Base-by-base conservation (phyloP, 78 protist species). In the Monosiga brevicollis region DNA sequence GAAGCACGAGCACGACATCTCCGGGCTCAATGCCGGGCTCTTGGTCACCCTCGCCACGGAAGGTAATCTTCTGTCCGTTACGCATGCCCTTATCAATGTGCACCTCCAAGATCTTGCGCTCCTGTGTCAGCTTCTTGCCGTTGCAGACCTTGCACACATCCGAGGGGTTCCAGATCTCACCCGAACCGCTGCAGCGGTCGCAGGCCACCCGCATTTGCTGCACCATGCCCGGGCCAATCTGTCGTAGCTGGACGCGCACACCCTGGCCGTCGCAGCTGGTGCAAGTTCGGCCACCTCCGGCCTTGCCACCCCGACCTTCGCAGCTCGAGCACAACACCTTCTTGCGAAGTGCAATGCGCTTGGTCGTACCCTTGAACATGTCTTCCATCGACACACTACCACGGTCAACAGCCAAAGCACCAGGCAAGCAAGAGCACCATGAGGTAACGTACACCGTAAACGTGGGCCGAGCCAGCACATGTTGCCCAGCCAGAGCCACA, bases 41-140 rank as follows among this genome's bases (percentile, higher is more conserved):
- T 72, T 84, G 89, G 81, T 94, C 95, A 74, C 95, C 97, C 91
- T 97, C 98, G 24, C 95, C 98, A 1, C 80, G n/a, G 84, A 96
- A 97, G 37, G 75, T 84, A 83, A 97, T 88, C 86, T 91, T 92
- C 84, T 91, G 90, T 40, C 93, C 92, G 74, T 89, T 76, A 72
- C 83, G 82, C 97, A 93, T 95, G 76, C 99, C 99, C 80, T 83
- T 83, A 77, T 95, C 97, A 77, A 97, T 86, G 81, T 91, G 82
- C 70, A 97, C 96, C 82, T 95, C 96, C 1, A 96, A 83, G 49
- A 89, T 42, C 90, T 90, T 91, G 42, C 87, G 78, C 86, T 96
- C 96, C 76, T 82, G 86, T 38, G 83, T 70, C 70, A 92, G 75
- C 87, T 91, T 89, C 83, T 88, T 80, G 71, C 97, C 99, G 62